Evolutionary conservation across 1,139 yeast genomes (phyloP), one percentile per base, ranked within the genome.

Genomic region (Yamadazyma sp.): DNA sequence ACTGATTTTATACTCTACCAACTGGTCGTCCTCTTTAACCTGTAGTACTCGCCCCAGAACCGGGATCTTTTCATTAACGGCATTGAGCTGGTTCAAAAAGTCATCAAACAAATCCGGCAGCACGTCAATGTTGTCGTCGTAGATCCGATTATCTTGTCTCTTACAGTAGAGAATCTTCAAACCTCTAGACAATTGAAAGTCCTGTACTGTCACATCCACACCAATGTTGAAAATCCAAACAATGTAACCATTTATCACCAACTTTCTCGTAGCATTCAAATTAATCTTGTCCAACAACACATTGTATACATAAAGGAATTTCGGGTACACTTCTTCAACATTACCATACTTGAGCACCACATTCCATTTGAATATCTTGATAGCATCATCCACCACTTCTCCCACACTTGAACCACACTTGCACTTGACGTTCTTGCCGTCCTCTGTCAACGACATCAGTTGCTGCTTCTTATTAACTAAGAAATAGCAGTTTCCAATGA

Each of bases 211-310:
- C 45, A 64, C 32, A 56, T 58, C 52, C 29, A 45, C 62, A 0
- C 81, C 83, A 3, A 73, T 61, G 47, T 73, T 79, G 52, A 82
- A 71, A 1, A 82, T 70, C 88, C 89, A 84, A 1, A 80, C 35
- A 22, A 50, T 64, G 58, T 89, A 78, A 49, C 76, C 76, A 44
- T 72, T 71, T 80, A 89, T 78, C 54, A 83, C 86, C 34, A 75
- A 62, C 41, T 70, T 67, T 29, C 81, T 55, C 1, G 62, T 53
- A 0, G 80, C 82, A 38, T 65, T 56, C 0, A 75, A 65, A 49
- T 74, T 75, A 39, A 76, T 64, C 38, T 65, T 66, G 42, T 74
- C 79, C 16, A 73, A 41, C 2, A 76, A 54, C 2, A 64, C 47
- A 43, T 66, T 68, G 49, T 70, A 70, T 0, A 67, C 56, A 40